Evolutionary conservation across 2,329 filamentous ascomycete species (phyloP).

Genomic region (Venturia effusa): DNA sequence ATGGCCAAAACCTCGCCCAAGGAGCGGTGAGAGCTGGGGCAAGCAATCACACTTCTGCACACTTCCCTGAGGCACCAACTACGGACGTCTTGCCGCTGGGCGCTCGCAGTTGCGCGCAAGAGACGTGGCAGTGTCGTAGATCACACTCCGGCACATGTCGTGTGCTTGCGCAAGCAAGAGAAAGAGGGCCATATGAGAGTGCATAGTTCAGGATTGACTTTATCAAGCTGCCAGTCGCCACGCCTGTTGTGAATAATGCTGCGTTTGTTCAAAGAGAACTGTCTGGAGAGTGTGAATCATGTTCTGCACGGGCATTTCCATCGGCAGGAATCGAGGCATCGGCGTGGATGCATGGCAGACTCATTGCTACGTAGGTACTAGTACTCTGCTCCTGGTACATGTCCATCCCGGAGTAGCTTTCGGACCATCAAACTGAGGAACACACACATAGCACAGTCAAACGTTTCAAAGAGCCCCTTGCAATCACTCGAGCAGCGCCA

Average conservation of each 20-base stretch:
- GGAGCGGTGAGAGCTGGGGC: conserved; percentile 3
- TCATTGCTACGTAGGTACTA: neutral
- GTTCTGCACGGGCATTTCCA: neutral
- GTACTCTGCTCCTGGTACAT: neutral
- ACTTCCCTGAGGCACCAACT: neutral
- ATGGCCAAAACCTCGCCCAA: conserved; percentile 1
- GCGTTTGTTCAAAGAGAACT: neutral
- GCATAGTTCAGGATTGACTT: neutral
- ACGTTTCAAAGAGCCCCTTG: neutral
- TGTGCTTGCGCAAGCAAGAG: neutral
- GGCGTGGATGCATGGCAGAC: neutral
- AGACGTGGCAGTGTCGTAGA: neutral
- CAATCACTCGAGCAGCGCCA: neutral
- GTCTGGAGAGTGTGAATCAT: neutral
- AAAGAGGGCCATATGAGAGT: neutral
- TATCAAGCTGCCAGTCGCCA: neutral
- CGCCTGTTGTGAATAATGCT: neutral
- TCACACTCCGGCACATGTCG: neutral
- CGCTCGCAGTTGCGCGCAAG: conserved; percentile 1
- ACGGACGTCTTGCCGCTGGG: neutral
- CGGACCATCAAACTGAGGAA: neutral
- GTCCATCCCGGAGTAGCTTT: neutral
- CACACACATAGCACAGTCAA: neutral
- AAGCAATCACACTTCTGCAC: neutral
- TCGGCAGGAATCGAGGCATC: neutral